Evolutionary conservation across 2,329 filamentous ascomycete species (phyloP), one percentile per base, ranked within the genome.

Genomic region (Fusarium sp.): DNA sequence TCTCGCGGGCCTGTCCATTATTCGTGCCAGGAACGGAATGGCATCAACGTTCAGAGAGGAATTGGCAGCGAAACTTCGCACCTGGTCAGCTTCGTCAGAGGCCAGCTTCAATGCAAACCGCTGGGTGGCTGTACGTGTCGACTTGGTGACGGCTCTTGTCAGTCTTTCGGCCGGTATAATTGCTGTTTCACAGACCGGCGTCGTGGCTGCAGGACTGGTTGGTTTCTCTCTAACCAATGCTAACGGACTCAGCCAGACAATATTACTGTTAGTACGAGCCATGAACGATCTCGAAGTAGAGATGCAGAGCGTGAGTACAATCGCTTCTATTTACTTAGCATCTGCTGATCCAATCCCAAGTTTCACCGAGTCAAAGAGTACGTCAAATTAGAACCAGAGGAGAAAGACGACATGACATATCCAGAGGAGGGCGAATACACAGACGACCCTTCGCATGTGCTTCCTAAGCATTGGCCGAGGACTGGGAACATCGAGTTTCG

Each of bases 251-350:
- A 87, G 84, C 50, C 79, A 83, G 62, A 84, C 84, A 0, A 88
- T 88, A 44, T 72, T 89, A 25, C 75, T 81, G 29, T 73, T 89
- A 38, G 86, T 89, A 11, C 82, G 86, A 27, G 78, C 81, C 16
- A 85, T 87, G 81, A 89, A 89, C 63, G 85, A 88, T 66, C 79
- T 88, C 15, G 87, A 88, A 72, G 82, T 88, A 1, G 86, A 88
- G 74, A 80, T 88, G 72, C 86, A 88, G 72, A 86, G 85, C 52
- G 84, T 86, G 72, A 73, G 84, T 80, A n/a, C 8, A n/a, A 8
- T 32, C 25, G 7, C 15, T 18, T 20, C 18, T 12, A 11, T 29
- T 45, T 24, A 18, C 7, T 2, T 45, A 16, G 11, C 5, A 20
- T 9, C n/a, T 55, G 61, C 29, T 79, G 68, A 68, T 30, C 16